Evolutionary conservation across 1,284 basidiomycete species (phyloP), one percentile per base, ranked within the genome.

Genomic region (Malassezia yamatoensis): DNA sequence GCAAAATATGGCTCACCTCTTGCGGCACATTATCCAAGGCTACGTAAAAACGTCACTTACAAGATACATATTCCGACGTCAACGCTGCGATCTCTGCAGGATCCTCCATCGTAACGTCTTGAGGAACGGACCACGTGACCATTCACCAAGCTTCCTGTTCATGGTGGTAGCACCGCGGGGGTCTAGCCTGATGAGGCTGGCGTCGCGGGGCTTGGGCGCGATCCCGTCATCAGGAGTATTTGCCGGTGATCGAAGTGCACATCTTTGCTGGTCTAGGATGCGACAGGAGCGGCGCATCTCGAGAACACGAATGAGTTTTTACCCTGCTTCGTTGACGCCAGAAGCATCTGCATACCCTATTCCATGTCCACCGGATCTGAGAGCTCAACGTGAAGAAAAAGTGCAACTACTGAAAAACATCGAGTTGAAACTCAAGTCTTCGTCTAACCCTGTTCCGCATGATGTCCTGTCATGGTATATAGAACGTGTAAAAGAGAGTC

Each of bases 71-170:
- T 56, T 73, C 70, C 42, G 59, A 60, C 11, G 69, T 67, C 10
- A 73, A 60, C 24, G 65, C 68, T 6, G 70, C 70, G 42, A 73
- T 68, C 58, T 73, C 70, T 6, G 68, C 69, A 6, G 68, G 64
- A 43, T 73, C 70, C 34, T 70, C 67, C 54, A 72, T 68, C 9
- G 16, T n/a, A 32, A 32, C 24, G 24, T 33, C 16, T 37, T 38
- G 42, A 53, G 35, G 24, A 21, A 29, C 18, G 37, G 24, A 12
- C 38, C 52, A 54, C 52, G 52, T 54, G 52, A 53, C 39, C n/a
- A 10, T 40, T 45, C 24, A 13, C 12, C 20, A 42, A 11, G 41
- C 43, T 45, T 45, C 43, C 24, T 45, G 43, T 29, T 29, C 24
- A 43, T 43, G 41, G 21, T 43, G 41, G 21, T 12, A 15, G 41